Base-by-base conservation (phyloP, 345 rosid genomes). In the Erodium maritimum region DNA sequence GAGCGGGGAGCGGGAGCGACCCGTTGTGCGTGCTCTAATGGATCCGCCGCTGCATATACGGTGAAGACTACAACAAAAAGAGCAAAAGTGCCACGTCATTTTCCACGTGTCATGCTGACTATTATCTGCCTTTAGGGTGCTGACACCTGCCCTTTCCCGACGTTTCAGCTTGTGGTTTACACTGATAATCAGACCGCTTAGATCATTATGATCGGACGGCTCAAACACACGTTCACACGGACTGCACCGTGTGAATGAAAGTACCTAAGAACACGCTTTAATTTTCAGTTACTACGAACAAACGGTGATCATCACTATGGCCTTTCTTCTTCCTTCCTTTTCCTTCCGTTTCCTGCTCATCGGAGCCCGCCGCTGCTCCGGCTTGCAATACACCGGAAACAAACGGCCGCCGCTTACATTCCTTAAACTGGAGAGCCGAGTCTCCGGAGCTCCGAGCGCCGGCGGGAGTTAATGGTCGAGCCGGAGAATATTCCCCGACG, bases 391-490 rank as follows among this genome's bases (percentile, higher is more conserved):
- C 56, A 17, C 12, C 34, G 5, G 8, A 29, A 29, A 29, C 17
- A 10, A 42, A 7, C 48, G 14, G 14, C 12, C 48, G 48, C 48
- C 48, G 48, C 48, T 11, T 8, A 3, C 5, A 29, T 29, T 29
- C 34, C 34, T 29, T 42, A 16, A 42, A 42, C 8, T 42, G 22
- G n/a, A 52, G 50, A 25, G 17, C 11, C 25, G 52, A 37, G 46
- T 59, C 62, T 21, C 69, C 82, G 59, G 86, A 83, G 75, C 77
- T 73, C 61, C 83, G 73, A 23, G 64, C 74, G 19, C 65, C 88
- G 50, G 75, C 64, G 22, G 84, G 69, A 52, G 63, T 76, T 53
- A 74, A 70, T 42, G 69, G 62, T 23, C 66, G 56, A 19, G 1
- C 65, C 59, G 69, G 68, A 53, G 57, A 57, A 61, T 57, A 37